Evolutionary conservation across 768 basidiomycete species (phyloP).

Genomic region (Boletus insuetus): DNA sequence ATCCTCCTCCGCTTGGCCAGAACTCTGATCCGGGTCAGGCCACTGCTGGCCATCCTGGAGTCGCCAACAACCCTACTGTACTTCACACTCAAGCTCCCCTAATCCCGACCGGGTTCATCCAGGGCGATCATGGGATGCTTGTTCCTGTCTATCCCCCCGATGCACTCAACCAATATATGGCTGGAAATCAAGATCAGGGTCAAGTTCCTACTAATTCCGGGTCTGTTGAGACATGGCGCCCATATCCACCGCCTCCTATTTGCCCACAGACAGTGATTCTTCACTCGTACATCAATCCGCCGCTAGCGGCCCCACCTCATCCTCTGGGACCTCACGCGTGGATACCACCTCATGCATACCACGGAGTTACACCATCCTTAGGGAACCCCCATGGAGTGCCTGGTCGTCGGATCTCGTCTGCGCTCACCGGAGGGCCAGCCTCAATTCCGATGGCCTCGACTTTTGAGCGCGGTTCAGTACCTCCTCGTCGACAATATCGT

Average conservation of each 20-base stretch:
- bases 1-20: conserved; percentile 40
- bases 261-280: conserved; percentile 32
- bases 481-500: conserved; percentile 32
- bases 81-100: conserved; percentile 50
- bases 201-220: conserved; percentile 17
- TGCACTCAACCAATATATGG: conserved; percentile 67
- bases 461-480: conserved; percentile 23
- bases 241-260: conserved; percentile 32
- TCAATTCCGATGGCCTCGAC: conserved; percentile 11
- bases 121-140: conserved; percentile 69
- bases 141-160: conserved; percentile 71
- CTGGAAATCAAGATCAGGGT: conserved; percentile 37
- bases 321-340: conserved; percentile 22
- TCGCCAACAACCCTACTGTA: conserved; percentile 10
- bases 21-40: conserved; percentile 24
- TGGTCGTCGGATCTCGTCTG: conserved; percentile 15
- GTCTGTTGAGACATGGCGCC: conserved; percentile 33
- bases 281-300: conserved; percentile 29
- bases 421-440: conserved; percentile 14
- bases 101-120: conserved; percentile 65
- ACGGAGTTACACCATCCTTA: conserved; percentile 17
- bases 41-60: conserved; percentile 18
- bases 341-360: conserved; percentile 27
- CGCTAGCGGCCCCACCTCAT: conserved; percentile 17
- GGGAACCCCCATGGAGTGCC: conserved; percentile 13